Base-by-base conservation (phyloP, 495 filamentous ascomycete genomes). In the Penicillium fimorum region DNA sequence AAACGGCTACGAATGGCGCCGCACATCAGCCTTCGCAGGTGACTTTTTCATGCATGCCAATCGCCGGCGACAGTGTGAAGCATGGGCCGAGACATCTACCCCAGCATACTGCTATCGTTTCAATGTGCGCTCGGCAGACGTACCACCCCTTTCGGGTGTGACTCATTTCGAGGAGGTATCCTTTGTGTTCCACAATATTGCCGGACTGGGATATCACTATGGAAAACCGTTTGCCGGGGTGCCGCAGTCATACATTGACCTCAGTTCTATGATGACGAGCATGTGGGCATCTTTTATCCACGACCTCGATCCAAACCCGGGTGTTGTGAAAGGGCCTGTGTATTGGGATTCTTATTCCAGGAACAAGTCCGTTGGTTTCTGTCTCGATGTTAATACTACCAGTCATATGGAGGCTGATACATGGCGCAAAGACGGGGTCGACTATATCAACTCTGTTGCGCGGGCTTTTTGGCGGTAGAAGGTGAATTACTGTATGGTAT, bases 41-140 rank as follows among this genome's bases (percentile, higher is more conserved):
- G 84, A 87, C 65, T 61, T 74, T 22, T 63, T 67, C 41, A 82
- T 87, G 75, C 80, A 82, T 42, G 81, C 80, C 1, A 76, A 78
- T 27, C 78, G 83, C 3, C 77, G 85, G 10, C 71, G 75, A 30
- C 79, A 80, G 29, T 83, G 80, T 56, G 68, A 83, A 56, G 65
- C 75, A 0, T 87, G 82, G 78, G 62, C 78, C 12, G 68, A 66
- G 8, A 60, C 63, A 15, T 69, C 64, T 0, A 65, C 79, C 2
- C 63, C 73, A 11, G 83, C 84, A 8, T 87, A 83, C 71, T 81
- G 81, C 67, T 87, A 84, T 68, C 81, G 82, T 9, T 87, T 86
- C 69, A 82, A 87, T 62, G 75, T 78, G 33, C 71, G 72, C 38
- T 65, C 73, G 0, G 71, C 66, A 30, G 75, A 78, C 49, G 56